Evolutionary conservation across 2,329 filamentous ascomycete genomes (phyloP).

Genomic region (Neoscytalidium dimidiatum): DNA sequence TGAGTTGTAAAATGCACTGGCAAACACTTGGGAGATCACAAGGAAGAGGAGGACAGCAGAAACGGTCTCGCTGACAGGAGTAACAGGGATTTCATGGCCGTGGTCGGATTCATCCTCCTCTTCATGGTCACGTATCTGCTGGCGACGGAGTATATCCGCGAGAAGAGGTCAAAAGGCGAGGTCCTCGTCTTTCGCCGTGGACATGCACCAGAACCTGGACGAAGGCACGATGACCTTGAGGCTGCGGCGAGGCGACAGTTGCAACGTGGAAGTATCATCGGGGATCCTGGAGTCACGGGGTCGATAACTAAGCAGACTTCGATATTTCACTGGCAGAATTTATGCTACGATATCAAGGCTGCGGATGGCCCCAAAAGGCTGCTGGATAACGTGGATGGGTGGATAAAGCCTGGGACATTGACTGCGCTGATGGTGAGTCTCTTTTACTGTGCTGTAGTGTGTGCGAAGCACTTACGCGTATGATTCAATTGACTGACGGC

Average conservation of each 20-base stretch:
- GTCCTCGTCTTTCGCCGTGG: constrained; percentile 53
- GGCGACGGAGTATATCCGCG: constrained; percentile 49
- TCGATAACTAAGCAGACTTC: constrained; percentile 66
- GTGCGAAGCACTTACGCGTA: no score
- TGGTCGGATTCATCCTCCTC: constrained; percentile 47
- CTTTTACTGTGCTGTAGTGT: not conserved
- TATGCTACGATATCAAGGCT: constrained; percentile 79
- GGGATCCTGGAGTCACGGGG: constrained; percentile 35
- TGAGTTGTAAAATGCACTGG: not conserved
- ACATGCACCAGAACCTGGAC: constrained; percentile 41
- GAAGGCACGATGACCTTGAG: constrained; percentile 46
- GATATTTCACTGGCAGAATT: constrained; percentile 82
- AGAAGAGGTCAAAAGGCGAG: constrained; percentile 55
- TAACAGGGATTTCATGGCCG: constrained; percentile 45
- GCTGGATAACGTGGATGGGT: constrained; percentile 83
- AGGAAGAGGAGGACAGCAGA: not conserved
- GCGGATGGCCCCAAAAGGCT: constrained; percentile 75
- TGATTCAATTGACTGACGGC: constrained; percentile 51
- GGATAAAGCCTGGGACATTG: constrained; percentile 89
- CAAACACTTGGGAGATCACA: not conserved
- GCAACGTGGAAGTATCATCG: constrained; percentile 18
- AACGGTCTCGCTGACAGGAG: not conserved
- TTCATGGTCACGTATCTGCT: constrained; percentile 45
- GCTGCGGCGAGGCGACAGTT: constrained; percentile 32
- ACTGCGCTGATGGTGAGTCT: constrained; percentile 69